Percentiles rank a stretch among this genome's conserved stretches.
Conservation (phyloP, 2,329 filamentous ascomycete genomes). For the Colletotrichum tanaceti region DNA sequence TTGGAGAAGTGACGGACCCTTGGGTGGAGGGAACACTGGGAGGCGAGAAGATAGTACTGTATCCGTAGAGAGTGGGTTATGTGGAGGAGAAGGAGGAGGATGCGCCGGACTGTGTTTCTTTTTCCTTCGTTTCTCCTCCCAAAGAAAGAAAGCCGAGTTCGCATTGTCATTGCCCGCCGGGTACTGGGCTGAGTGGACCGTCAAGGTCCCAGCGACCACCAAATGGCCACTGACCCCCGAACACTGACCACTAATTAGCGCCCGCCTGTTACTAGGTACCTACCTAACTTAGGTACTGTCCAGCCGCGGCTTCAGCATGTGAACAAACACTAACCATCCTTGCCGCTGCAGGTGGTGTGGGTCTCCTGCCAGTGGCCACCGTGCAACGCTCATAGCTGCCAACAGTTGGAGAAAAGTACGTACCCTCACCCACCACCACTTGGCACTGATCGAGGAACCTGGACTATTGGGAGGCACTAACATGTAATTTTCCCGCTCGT, state of each 20-base stretch:
- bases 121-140: not conserved
- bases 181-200: constrained; percentile 28
- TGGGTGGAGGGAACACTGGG: not conserved
- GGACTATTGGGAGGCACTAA: constrained; percentile 43
- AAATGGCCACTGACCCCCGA: too few relatives aligned
- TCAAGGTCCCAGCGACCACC: constrained; percentile 19
- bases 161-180: constrained; percentile 31
- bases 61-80: not conserved
- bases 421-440: constrained; percentile 8
- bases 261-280: not conserved
- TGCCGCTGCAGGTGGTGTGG: constrained; percentile 15
- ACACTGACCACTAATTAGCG: too few relatives aligned
- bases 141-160: constrained; percentile 20
- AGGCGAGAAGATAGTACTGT: not conserved
- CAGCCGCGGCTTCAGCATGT: constrained; percentile 38
- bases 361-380: constrained; percentile 1
- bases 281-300: too few relatives aligned
- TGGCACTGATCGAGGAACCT: constrained; percentile 1
- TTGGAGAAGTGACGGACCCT: constrained; percentile 31
- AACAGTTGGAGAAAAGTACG: constrained; percentile 4
- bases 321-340: constrained; percentile 28
- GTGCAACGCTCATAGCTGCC: not conserved
- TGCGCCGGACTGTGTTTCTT: constrained; percentile 13
- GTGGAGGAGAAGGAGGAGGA: not conserved
- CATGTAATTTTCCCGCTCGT: constrained; percentile 39